Conservation (phyloP, 345 rosid genomes). For the Populus alba region DNA sequence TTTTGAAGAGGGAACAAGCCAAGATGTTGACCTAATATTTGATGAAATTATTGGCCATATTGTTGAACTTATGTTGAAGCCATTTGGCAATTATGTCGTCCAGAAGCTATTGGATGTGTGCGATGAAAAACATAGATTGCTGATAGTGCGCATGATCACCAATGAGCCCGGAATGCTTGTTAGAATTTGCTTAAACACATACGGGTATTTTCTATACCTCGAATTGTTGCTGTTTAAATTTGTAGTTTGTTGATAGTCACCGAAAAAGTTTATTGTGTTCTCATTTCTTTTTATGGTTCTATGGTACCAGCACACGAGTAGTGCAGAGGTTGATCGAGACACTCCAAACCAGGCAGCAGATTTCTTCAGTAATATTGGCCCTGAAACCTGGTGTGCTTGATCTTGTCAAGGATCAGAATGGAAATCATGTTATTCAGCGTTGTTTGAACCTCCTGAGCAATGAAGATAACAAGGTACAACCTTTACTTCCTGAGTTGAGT, state of each 20-base stretch:
- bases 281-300: neutral
- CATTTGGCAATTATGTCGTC: conserved; percentile 34
- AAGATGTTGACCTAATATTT: conserved; percentile 21
- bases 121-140: conserved; percentile 25
- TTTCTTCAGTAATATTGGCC: conserved; percentile 40
- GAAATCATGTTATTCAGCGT: conserved; percentile 74
- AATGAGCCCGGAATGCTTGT: conserved; percentile 28
- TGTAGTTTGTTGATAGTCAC: neutral
- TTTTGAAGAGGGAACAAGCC: conserved; percentile 31
- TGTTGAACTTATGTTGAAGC: conserved; percentile 27
- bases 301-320: conserved; percentile 50
- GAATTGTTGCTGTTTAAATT: neutral
- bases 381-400: conserved; percentile 52
- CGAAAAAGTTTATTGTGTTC: neutral
- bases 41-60: conserved; percentile 25
- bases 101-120: conserved; percentile 39
- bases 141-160: conserved; percentile 22
- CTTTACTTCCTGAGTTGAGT: neutral
- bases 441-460: conserved; percentile 56
- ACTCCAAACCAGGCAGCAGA: conserved; percentile 52
- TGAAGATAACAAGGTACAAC: conserved; percentile 51
- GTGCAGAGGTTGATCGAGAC: conserved; percentile 59
- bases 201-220: conserved; percentile 23
- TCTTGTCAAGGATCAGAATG: conserved; percentile 64
- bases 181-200: conserved; percentile 31